A percentile compares a stretch with the other conserved stretches of the same genome.
Evolutionary conservation across 23 red algal species (phyloP).

Genomic region (Rhodosorus marinus): DNA sequence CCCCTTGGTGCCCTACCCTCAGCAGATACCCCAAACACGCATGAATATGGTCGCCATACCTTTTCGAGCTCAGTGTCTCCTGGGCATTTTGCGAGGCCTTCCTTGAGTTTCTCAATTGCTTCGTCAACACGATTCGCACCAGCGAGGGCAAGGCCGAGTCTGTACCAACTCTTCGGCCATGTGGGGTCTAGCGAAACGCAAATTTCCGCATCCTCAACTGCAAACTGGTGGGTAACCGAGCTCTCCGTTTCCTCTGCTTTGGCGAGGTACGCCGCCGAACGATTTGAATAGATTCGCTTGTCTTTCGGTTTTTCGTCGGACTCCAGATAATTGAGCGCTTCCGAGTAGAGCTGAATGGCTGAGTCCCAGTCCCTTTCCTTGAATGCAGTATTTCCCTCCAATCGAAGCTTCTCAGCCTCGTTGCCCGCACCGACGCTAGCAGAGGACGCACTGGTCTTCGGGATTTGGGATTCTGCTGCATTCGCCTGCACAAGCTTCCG

Average conservation of each 20-base stretch:
- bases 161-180: slow-evolving; percentile 61
- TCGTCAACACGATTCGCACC: slow-evolving; percentile 32
- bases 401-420: slow-evolving; percentile 18
- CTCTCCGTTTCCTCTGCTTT: slow-evolving; percentile 16
- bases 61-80: slow-evolving; percentile 25
- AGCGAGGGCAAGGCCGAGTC: slow-evolving; percentile 37
- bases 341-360: slow-evolving; percentile 35
- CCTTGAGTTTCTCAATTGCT: slow-evolving; percentile 23
- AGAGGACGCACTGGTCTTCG: not conserved
- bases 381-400: slow-evolving; percentile 34
- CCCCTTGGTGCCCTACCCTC: too few species aligned
- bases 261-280: slow-evolving; percentile 46
- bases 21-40: too few species aligned
- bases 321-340: slow-evolving; percentile 12
- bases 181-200: slow-evolving; percentile 31
- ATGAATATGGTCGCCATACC: too few species aligned
- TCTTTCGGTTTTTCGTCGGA: slow-evolving; percentile 14
- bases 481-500: not conserved
- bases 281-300: slow-evolving; percentile 50
- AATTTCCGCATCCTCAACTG: slow-evolving; percentile 30
- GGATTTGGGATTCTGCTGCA: not conserved
- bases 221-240: slow-evolving; percentile 17
- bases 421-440: not conserved
- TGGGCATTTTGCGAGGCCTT: slow-evolving; percentile 8
- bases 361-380: slow-evolving; percentile 35